These are phyloP conservation scores for Corynascus novoguineensis DNA, from an alignment of 495 filamentous ascomycete genomes.

Conservation along the genomic window DNA sequence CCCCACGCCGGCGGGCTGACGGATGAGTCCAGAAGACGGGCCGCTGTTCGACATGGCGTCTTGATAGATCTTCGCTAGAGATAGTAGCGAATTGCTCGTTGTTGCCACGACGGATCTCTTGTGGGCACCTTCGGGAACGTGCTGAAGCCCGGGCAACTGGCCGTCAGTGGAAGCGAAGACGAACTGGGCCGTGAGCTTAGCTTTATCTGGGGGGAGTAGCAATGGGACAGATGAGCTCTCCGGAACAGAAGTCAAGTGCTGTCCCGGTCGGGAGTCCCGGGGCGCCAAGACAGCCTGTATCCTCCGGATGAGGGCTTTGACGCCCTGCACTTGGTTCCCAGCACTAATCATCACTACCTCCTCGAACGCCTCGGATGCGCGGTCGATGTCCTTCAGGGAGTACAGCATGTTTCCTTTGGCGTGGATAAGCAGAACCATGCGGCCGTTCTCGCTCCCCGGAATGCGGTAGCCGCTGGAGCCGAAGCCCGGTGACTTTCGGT, in stretches of 20 bases:
- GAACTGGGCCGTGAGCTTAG: slow-evolving; percentile 74
- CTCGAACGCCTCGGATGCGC: slow-evolving; percentile 86
- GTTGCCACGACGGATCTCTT: slow-evolving; percentile 82
- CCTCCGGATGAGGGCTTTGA: slow-evolving; percentile 72
- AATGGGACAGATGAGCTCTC: slow-evolving; percentile 43
- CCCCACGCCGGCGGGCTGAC: slow-evolving; percentile 66
- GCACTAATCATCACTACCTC: slow-evolving; percentile 87
- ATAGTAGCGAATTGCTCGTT: slow-evolving; percentile 92
- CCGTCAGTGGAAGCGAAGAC: slow-evolving; percentile 71
- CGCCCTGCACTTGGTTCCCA: slow-evolving; percentile 64
- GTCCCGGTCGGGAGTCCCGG: slow-evolving; percentile 29
- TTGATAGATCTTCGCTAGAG: slow-evolving; percentile 96
- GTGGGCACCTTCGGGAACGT: slow-evolving; percentile 65
- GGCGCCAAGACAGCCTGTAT: slow-evolving; percentile 68
- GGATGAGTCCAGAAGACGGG: slow-evolving; percentile 51
- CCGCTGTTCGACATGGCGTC: slow-evolving; percentile 89
- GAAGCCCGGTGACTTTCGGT: slow-evolving; percentile 55
- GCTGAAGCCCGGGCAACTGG: slow-evolving; percentile 75
- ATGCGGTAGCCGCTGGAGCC: slow-evolving; percentile 83
- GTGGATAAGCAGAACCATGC: slow-evolving; percentile 87
- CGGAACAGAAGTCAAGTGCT: slow-evolving; percentile 19
- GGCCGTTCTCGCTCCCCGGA: slow-evolving; percentile 82
- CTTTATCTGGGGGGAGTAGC: slow-evolving; percentile 75
- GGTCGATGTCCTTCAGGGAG: slow-evolving; percentile 74
- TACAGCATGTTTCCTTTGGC: slow-evolving; percentile 99